Percentiles rank a stretch among this genome's conserved stretches.
These are phyloP conservation scores for Elsinoe batatas DNA, from an alignment of 2,329 filamentous ascomycete genomes.

Conservation along the genomic window DNA sequence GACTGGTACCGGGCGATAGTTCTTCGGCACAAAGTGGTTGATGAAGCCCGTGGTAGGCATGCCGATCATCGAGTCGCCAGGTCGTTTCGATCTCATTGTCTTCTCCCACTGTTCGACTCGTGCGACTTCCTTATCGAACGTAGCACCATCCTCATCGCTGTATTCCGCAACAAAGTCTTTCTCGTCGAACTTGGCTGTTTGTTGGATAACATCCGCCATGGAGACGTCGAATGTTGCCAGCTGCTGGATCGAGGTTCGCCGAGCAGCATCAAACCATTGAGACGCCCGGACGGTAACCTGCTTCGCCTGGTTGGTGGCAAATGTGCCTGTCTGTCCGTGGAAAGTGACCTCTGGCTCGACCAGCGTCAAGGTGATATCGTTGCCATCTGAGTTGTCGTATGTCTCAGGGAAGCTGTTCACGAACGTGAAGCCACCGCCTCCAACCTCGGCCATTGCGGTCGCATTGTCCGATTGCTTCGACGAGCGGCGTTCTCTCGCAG, in stretches of 20 bases:
- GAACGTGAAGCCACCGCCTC: background rate
- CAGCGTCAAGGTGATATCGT: slow-evolving; percentile 21
- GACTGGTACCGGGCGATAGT: background rate
- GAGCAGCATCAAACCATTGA: background rate
- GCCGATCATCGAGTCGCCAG: background rate
- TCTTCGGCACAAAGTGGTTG: slow-evolving; percentile 26
- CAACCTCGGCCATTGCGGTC: too few species aligned
- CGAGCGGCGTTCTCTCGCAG: background rate
- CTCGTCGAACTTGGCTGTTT: background rate
- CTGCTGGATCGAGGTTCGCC: background rate
- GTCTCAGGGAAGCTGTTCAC: background rate
- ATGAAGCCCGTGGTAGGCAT: slow-evolving; percentile 23
- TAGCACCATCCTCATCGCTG: background rate
- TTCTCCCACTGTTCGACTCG: background rate
- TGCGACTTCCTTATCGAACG: background rate
- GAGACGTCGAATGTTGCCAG: background rate
- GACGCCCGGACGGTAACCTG: background rate
- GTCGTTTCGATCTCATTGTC: background rate
- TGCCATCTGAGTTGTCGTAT: background rate
- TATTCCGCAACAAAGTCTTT: background rate
- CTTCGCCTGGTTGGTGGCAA: slow-evolving; percentile 29
- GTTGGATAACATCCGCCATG: background rate
- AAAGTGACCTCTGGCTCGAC: slow-evolving; percentile 33
- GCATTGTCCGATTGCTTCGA: background rate
- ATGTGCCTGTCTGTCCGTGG: slow-evolving; percentile 34